Conservation (phyloP, 1,139 yeast genomes). For the Yamadazyma songkhlaensis region DNA sequence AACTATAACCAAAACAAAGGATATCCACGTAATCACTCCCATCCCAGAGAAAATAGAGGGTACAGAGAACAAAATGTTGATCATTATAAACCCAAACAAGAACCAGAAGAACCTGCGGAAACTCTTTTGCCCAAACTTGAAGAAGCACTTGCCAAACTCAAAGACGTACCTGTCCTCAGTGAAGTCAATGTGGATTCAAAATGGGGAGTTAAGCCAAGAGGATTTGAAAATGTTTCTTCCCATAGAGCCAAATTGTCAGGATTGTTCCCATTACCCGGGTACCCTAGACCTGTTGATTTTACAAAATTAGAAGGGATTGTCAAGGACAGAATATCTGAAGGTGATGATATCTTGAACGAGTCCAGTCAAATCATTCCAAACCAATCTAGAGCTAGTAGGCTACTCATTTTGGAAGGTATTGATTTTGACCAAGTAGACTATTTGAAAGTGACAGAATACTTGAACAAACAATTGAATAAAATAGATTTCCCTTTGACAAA, state of each 20-base stretch:
- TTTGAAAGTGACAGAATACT: conserved; percentile 39
- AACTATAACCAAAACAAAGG: too few species aligned
- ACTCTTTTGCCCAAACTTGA: conserved; percentile 20
- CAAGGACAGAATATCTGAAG: conserved; percentile 37
- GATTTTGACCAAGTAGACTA: conserved; percentile 41
- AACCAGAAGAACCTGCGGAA: conserved; percentile 13
- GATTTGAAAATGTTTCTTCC: conserved; percentile 74
- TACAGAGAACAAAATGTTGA: conserved; percentile 1
- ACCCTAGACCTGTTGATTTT: conserved; percentile 55
- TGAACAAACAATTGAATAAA: conserved; percentile 39
- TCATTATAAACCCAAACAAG: conserved; percentile 4
- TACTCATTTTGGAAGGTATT: conserved; percentile 47
- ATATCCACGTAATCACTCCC: too few species aligned
- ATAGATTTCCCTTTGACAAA: conserved; percentile 23
- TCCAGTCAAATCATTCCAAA: conserved; percentile 48
- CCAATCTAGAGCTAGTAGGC: conserved; percentile 49
- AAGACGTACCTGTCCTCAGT: conserved; percentile 22
- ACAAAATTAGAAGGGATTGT: conserved; percentile 51
- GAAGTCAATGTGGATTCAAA: conserved; percentile 45
- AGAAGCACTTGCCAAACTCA: conserved; percentile 20
- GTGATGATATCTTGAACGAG: conserved; percentile 37
- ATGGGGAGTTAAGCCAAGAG: conserved; percentile 78
- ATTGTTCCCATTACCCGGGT: conserved; percentile 74
- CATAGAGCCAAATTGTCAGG: conserved; percentile 83
- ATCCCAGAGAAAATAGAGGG: too few species aligned